Evolutionary conservation across 148 eudicot species (phyloP).

Genomic region (Camellia sinensis): DNA sequence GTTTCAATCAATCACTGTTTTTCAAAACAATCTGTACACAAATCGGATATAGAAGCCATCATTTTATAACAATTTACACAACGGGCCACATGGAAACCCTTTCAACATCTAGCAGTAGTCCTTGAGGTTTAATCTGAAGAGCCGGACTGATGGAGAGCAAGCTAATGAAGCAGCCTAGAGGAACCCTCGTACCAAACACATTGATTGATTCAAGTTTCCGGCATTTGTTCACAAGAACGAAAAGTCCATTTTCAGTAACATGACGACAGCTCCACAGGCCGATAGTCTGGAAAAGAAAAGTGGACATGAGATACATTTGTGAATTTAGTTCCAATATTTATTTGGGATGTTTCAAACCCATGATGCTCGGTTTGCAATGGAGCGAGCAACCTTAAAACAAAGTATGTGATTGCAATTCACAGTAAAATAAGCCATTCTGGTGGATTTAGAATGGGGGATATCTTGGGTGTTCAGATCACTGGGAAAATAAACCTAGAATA

Average conservation of each 20-base stretch:
- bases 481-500: neutral
- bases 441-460: neutral
- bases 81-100: constrained; percentile 26
- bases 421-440: neutral
- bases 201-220: constrained; percentile 65
- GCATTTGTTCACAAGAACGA: constrained; percentile 67
- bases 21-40: constrained; percentile 21
- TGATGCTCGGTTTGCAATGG: no score
- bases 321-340: neutral
- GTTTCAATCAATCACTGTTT: neutral
- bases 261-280: constrained; percentile 90
- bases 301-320: neutral
- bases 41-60: neutral
- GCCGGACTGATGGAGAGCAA: constrained; percentile 76
- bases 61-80: neutral
- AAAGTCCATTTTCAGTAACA: constrained; percentile 72
- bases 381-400: no score
- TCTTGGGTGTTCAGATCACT: neutral
- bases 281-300: constrained; percentile 46
- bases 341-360: neutral
- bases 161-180: constrained; percentile 58
- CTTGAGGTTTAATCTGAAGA: constrained; percentile 60
- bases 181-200: constrained; percentile 76
- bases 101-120: constrained; percentile 3
- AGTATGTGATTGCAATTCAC: constrained; percentile 3